Evolutionary conservation across 257 asterid genomes (phyloP).

Genomic region (Scutellaria minor): DNA sequence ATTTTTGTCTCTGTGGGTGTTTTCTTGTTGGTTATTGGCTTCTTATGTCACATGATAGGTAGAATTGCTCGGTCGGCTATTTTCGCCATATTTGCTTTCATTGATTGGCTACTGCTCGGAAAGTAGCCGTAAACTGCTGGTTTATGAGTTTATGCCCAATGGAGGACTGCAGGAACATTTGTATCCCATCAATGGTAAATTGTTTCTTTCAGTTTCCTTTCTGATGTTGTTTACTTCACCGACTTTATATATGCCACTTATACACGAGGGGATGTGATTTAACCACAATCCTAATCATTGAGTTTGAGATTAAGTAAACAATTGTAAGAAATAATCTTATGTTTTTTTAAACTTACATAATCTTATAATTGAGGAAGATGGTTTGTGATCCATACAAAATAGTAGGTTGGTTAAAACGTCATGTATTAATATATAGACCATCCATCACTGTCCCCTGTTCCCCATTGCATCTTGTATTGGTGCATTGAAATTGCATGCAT

Average conservation of each 20-base stretch:
- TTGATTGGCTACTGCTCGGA: conserved; percentile 85
- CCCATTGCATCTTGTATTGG: not conserved
- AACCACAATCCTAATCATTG: too few relatives aligned
- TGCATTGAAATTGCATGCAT: not conserved
- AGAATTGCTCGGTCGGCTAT: conserved; percentile 74
- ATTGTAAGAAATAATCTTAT: too few relatives aligned
- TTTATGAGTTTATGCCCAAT: conserved; percentile 92
- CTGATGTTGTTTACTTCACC: not conserved
- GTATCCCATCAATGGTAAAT: conserved; percentile 70
- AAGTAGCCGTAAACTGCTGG: conserved; percentile 72
- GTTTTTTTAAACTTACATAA: too few relatives aligned
- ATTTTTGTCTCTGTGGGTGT: not conserved
- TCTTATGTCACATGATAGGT: conserved; percentile 53
- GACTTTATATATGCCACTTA: too few relatives aligned
- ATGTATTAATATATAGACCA: not conserved
- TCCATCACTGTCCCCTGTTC: not conserved
- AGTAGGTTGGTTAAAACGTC: too few relatives aligned
- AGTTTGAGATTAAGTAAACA: too few relatives aligned
- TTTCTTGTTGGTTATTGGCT: conserved; percentile 1
- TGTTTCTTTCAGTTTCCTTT: not conserved
- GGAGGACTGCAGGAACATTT: conserved; percentile 96
- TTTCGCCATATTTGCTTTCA: conserved; percentile 73
- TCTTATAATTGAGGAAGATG: too few relatives aligned
- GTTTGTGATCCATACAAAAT: too few relatives aligned
- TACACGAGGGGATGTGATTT: too few relatives aligned